Evolutionary conservation across 2,329 filamentous ascomycete genomes (phyloP), one percentile per base, ranked within the genome.

Genomic region (Dactylonectria macrodidyma): DNA sequence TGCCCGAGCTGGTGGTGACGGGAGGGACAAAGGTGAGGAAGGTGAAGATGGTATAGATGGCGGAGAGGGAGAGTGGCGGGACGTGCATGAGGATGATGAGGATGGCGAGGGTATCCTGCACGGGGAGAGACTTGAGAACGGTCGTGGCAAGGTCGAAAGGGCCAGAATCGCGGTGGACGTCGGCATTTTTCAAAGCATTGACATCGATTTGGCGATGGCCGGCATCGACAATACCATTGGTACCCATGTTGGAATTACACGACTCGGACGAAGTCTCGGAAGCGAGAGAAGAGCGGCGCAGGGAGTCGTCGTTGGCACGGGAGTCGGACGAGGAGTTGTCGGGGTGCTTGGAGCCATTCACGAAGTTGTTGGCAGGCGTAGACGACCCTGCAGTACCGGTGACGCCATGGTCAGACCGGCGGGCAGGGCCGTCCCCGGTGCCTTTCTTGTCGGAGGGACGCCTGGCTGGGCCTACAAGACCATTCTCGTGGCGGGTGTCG

Each of bases 21-120:
- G 94, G 93, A 52, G 95, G 93, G 70, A 97, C 94, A 79, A 98
- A 97, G 55, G 95, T 98, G 78, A 98, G 88, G 72, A 95, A 92
- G 73, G 95, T 95, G 83, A 98, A 98, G 73, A 97, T 89, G 78
- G 95, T 92, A 82, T 98, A 97, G 77, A 97, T 94, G 80, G 94
- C 87, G 71, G 95, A 95, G 76, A 98, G 88, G 66, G 95, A 91
- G 76, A 95, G 91, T 24, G 95, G 94, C 34, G 95, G 95, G 10
- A 98, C 90, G 79, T 97, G 95, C 82, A 98, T 93, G 73, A 98
- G 89, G 76, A 98, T 93, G 82, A 98, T 97, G 80, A 98, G 90
- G 77, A 98, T 97, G 79, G 95, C 95, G 82, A 98, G 94, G 68
- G 95, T 97, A 84, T 98, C 95, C 84, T 94, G 93, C 78, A 97